These are phyloP conservation scores for Cystobasidium ongulense DNA, from an alignment of 768 basidiomycete genomes.

Conservation along the genomic window DNA sequence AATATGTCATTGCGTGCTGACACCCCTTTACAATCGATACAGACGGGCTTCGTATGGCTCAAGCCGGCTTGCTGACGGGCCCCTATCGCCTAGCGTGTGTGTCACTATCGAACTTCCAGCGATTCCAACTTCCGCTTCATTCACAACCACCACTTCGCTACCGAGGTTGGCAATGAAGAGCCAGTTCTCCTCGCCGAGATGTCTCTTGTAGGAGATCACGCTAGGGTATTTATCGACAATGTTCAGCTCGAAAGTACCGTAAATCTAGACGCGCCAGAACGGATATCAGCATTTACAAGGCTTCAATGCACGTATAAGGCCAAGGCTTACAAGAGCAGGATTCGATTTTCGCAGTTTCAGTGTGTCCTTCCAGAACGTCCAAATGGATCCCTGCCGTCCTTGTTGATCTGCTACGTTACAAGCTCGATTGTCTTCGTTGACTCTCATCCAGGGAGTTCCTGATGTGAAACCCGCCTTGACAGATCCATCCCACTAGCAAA, in stretches of 20 bases:
- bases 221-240: background rate
- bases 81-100: background rate
- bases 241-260: background rate
- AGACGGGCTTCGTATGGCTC: background rate
- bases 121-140: background rate
- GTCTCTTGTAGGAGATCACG: background rate
- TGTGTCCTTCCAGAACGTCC: conserved; percentile 57
- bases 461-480: conserved; percentile 60
- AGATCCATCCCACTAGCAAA: conserved; percentile 40
- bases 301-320: conserved; percentile 38
- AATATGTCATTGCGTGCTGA: too few species aligned
- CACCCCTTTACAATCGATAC: background rate
- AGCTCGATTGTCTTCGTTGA: conserved; percentile 34
- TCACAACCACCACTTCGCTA: background rate
- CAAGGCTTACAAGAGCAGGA: conserved; percentile 57
- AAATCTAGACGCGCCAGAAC: background rate
- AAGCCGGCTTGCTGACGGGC: background rate
- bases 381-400: conserved; percentile 52
- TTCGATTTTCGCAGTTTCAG: conserved; percentile 54
- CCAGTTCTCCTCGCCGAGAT: background rate
- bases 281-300: background rate
- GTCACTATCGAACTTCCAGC: background rate
- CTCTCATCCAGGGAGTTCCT: conserved; percentile 48
- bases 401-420: conserved; percentile 49
- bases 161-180: background rate